Conservation (phyloP, 2,329 filamentous ascomycete genomes). For the Pyricularia sp. region DNA sequence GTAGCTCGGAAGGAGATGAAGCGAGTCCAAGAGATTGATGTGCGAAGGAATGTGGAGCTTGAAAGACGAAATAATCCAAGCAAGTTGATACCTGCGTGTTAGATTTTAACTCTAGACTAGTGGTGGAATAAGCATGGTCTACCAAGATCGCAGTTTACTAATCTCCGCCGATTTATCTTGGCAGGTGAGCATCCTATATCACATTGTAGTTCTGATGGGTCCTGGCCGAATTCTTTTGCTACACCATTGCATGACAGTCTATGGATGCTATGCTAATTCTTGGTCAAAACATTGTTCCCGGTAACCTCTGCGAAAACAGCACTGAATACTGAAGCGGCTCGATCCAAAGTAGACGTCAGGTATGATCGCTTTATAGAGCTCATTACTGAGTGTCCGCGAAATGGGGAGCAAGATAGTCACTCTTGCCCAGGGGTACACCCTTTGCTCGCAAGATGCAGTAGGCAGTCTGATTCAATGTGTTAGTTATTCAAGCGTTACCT, state of each 20-base stretch:
- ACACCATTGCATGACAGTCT: not conserved
- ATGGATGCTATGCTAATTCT: not conserved
- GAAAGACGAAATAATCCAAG: too few relatives aligned
- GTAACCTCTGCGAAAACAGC: not conserved
- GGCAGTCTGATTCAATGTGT: constrained; percentile 23
- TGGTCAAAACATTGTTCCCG: not conserved
- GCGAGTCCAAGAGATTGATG: too few relatives aligned
- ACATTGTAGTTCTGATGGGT: not conserved
- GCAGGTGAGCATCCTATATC: not conserved
- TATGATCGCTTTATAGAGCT: not conserved
- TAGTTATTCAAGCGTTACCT: not conserved
- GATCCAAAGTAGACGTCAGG: not conserved
- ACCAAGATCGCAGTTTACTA: not conserved
- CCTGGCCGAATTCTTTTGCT: not conserved
- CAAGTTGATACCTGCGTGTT: too few relatives aligned
- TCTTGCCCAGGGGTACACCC: constrained; percentile 50
- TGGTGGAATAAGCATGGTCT: not conserved
- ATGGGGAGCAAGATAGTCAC: constrained; percentile 34
- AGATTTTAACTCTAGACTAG: too few relatives aligned
- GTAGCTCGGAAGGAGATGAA: too few relatives aligned
- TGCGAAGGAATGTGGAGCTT: too few relatives aligned
- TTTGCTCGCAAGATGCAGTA: constrained; percentile 47
- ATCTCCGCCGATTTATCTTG: not conserved
- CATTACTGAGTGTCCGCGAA: not conserved
- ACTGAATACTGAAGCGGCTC: too few relatives aligned